Evolutionary conservation across 805 yeast genomes (phyloP), one percentile per base, ranked within the genome.

Genomic region (Metschnikowia sp.): DNA sequence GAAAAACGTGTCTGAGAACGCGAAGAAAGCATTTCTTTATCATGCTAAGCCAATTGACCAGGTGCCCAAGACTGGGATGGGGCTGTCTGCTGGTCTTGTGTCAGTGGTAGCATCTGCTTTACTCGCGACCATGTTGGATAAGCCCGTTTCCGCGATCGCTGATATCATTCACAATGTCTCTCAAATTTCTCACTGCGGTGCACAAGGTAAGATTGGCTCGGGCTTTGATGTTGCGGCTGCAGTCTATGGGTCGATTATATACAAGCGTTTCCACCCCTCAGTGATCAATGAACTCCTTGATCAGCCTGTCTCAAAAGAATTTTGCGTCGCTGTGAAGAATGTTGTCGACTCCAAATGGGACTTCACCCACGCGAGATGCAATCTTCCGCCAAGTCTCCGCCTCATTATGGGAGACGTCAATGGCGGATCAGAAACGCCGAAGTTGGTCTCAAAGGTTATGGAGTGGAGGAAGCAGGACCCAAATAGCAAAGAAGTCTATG

Each of bases 211-310:
- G 65, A 83, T 94, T 26, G 99, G 99, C 0, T 89, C 97, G 3
- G 99, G 99, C 0, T 94, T 94, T 65, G 99, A 94, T 62, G 96
- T 94, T 36, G 98, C 96, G 0, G 84, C 97, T 26, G 99, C 99
- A 0, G 84, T 88, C 0, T 92, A 77, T 65, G 99, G 99, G 1
- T 86, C 96, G 0, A 85, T 91, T 39, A 75, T 83, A 6, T 94
- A 94, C 65, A 75, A 79, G 38, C 73, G 99, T 50, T 94, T 94
- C 59, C 69, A 74, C 3, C 88, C 96, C 0, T 63, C 56, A 7
- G 50, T 80, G 32, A 78, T 81, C 41, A 68, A 66, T 32, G 60
- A 55, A 29, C 60, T 79, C 33, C 62, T 66, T 18, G 71, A 68
- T 12, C 60, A 61, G 30, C 51, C 55, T 10, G 46, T 39, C n/a